Percentiles rank a stretch among this genome's conserved stretches.
Conservation (phyloP, 805 yeast species). For the Hanseniaspora clermontiae region DNA sequence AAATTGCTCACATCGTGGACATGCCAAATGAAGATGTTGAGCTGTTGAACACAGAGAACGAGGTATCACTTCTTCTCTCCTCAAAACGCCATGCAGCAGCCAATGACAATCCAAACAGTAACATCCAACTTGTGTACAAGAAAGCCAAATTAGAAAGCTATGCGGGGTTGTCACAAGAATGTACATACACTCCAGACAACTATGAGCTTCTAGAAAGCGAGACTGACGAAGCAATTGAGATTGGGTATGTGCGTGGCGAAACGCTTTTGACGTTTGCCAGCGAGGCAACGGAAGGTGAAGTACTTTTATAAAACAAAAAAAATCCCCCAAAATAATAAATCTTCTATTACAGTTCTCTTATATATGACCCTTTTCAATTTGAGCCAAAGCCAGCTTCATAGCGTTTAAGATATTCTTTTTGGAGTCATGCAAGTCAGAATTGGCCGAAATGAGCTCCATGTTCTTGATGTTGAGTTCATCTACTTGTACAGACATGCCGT, state of each 20-base stretch:
- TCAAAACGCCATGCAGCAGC: neutral
- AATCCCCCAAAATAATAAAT: neutral
- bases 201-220: neutral
- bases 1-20: neutral
- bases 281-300: neutral
- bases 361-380: conserved; percentile 9
- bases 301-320: too few species aligned
- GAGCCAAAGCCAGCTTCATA: conserved; percentile 8
- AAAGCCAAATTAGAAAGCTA: neutral
- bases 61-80: neutral
- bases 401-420: conserved; percentile 5
- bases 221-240: neutral
- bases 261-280: neutral
- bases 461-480: conserved; percentile 8
- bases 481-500: neutral
- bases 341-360: neutral
- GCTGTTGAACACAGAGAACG: neutral
- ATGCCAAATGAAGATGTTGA: neutral
- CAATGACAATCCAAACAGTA: neutral
- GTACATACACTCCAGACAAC: neutral
- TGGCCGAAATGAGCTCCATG: neutral
- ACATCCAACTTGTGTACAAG: neutral
- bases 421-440: neutral
- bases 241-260: neutral
- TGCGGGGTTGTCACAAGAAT: neutral